Conservation (phyloP, 2,329 filamentous ascomycete genomes). For the Fusarium pseudograminearum region DNA sequence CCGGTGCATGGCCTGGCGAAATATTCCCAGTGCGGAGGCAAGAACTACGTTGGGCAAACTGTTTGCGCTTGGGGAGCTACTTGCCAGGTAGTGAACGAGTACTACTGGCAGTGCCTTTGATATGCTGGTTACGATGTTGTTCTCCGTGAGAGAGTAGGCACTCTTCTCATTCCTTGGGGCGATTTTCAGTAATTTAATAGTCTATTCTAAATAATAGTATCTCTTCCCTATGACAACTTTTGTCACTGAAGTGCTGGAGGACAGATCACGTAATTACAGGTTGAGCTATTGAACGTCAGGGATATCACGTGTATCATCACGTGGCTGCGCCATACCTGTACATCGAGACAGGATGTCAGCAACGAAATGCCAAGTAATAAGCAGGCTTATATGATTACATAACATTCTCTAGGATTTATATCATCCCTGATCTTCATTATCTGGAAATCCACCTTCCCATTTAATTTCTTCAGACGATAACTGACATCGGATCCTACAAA, state of each 20-base stretch:
- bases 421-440: neutral
- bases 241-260: no score
- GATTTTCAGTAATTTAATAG: neutral
- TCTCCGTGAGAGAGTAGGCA: neutral
- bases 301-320: neutral
- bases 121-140: neutral
- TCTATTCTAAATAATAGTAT: neutral
- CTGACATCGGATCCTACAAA: neutral
- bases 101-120: constrained; percentile 41
- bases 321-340: neutral
- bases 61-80: constrained; percentile 35
- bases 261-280: no score
- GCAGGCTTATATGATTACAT: neutral
- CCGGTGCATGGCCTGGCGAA: constrained; percentile 35
- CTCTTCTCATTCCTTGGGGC: neutral
- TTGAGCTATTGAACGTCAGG: neutral
- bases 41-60: constrained; percentile 7
- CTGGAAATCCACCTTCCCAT: neutral
- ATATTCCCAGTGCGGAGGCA: constrained; percentile 42
- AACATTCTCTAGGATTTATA: neutral
- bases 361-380: neutral
- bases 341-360: neutral
- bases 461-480: neutral
- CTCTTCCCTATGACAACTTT: neutral
- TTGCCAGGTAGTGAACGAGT: constrained; percentile 28